phyloP scores from a whole-genome alignment of 441 rosid genomes.

The Euphorbia celastroides region DNA sequence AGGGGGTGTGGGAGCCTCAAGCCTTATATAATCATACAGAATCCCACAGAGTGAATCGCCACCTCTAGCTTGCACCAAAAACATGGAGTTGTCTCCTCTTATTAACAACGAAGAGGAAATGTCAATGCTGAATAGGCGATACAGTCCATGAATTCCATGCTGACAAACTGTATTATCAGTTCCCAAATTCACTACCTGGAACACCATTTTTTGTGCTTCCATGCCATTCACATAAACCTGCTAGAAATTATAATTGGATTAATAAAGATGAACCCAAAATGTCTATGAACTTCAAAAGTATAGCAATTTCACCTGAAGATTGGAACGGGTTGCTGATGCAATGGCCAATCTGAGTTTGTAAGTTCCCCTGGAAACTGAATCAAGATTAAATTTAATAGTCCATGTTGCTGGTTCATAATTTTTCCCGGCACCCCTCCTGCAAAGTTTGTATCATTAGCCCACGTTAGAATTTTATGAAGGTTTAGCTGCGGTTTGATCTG shows the following conservation, averaged over 20 bases:
- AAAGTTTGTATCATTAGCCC: slow-evolving; percentile 1
- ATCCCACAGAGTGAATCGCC: slow-evolving; percentile 35
- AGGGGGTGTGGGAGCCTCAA: slow-evolving; percentile 28
- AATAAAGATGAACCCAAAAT: neutral
- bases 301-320: slow-evolving; percentile 26
- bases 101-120: slow-evolving; percentile 24
- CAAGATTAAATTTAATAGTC: slow-evolving; percentile 29
- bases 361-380: slow-evolving; percentile 25
- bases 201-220: slow-evolving; percentile 20
- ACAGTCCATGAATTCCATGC: slow-evolving; percentile 37
- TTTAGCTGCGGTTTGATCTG: neutral
- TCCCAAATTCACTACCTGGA: slow-evolving; percentile 31
- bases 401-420: slow-evolving; percentile 31
- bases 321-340: slow-evolving; percentile 34
- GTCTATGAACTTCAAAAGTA: neutral
- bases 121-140: slow-evolving; percentile 20
- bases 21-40: slow-evolving; percentile 31
- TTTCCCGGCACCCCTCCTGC: slow-evolving; percentile 26
- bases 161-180: slow-evolving; percentile 31
- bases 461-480: neutral
- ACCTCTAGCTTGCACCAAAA: slow-evolving; percentile 27
- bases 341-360: slow-evolving; percentile 33
- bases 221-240: slow-evolving; percentile 26
- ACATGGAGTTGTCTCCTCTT: slow-evolving; percentile 34
- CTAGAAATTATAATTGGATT: neutral